Conservation (phyloP, 805 yeast genomes). For the Suhomyces prunicola region DNA sequence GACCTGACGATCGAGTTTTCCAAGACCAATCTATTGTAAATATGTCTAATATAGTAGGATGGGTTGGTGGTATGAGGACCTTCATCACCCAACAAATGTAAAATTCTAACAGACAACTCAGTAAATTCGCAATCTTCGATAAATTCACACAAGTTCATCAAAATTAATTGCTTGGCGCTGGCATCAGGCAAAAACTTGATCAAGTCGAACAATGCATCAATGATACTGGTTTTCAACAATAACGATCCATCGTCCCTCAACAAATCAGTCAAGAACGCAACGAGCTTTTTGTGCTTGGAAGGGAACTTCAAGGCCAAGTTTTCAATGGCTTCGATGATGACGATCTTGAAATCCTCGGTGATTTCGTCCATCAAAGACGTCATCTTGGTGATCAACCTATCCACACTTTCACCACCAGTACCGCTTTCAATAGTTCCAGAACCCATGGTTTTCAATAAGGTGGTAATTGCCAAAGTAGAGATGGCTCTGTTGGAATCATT, state of each 20-base stretch:
- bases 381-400: slow-evolving; percentile 82
- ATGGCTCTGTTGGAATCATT: slow-evolving; percentile 87
- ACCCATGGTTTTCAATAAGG: slow-evolving; percentile 91
- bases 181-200: slow-evolving; percentile 74
- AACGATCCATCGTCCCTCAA: slow-evolving; percentile 90
- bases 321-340: slow-evolving; percentile 92
- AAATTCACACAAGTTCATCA: slow-evolving; percentile 90
- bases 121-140: slow-evolving; percentile 98
- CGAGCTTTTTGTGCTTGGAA: slow-evolving; percentile 77
- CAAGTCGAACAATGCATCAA: slow-evolving; percentile 90
- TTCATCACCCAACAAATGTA: slow-evolving; percentile 89
- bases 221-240: slow-evolving; percentile 78
- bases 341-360: slow-evolving; percentile 91
- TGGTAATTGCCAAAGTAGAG: slow-evolving; percentile 96
- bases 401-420: slow-evolving; percentile 60
- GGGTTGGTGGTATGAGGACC: slow-evolving; percentile 89
- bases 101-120: slow-evolving; percentile 86
- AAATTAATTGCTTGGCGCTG: slow-evolving; percentile 73
- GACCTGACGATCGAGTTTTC: slow-evolving; percentile 95
- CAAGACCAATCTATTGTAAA: slow-evolving; percentile 92
- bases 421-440: slow-evolving; percentile 46
- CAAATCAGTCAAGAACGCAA: slow-evolving; percentile 75
- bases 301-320: slow-evolving; percentile 93
- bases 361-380: slow-evolving; percentile 88
- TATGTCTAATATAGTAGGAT: slow-evolving; percentile 88